Conservation (phyloP, 2,329 filamentous ascomycete genomes). For the Geoglossum cookeanum region DNA sequence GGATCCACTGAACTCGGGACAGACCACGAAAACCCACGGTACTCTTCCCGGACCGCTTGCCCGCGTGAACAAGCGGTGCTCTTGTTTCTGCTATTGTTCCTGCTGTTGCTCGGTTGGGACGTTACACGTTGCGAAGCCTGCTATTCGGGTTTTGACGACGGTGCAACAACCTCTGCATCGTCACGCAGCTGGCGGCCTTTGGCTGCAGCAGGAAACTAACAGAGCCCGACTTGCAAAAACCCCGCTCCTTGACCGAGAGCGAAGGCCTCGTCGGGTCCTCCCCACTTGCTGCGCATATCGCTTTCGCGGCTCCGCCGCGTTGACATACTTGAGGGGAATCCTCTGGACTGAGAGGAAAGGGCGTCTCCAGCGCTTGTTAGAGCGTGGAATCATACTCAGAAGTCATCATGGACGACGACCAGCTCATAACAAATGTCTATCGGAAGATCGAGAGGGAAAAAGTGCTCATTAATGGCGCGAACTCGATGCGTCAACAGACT, state of each 20-base stretch:
- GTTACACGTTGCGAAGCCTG: not conserved
- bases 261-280: not conserved
- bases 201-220: not conserved
- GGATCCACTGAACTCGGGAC: not conserved
- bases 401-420: conserved; percentile 38
- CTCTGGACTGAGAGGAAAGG: not conserved
- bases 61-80: not conserved
- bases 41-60: not conserved
- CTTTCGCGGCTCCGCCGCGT: not conserved
- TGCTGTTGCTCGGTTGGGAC: not conserved
- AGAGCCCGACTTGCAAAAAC: not conserved
- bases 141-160: not conserved
- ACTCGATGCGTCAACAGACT: conserved; percentile 87
- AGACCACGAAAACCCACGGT: not conserved
- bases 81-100: not conserved
- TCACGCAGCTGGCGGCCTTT: not conserved
- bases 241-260: not conserved
- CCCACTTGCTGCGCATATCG: not conserved
- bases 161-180: not conserved
- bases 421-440: conserved; percentile 59
- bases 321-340: not conserved
- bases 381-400: not conserved
- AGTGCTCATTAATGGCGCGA: conserved; percentile 82
- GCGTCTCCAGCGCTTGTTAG: not conserved
- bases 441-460: conserved; percentile 97